Percentiles rank a stretch among this genome's conserved stretches.
Evolutionary conservation across 768 basidiomycete species (phyloP).

Genomic region (Ephemerocybe angulata): DNA sequence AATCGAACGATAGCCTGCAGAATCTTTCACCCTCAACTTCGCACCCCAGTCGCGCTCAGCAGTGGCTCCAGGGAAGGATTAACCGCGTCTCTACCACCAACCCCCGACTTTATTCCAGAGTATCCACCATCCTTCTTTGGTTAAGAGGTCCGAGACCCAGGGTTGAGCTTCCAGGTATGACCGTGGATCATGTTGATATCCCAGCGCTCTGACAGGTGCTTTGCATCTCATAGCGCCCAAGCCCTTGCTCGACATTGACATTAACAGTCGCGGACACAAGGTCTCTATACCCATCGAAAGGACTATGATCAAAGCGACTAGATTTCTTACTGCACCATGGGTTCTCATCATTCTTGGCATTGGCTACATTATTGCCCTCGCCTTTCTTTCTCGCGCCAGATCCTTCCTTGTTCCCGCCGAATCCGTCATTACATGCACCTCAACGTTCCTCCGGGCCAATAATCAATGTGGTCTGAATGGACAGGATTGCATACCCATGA

Average conservation of each 20-base stretch:
- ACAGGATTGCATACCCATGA: constrained; percentile 58
- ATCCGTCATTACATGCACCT: constrained; percentile 55
- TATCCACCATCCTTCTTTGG: constrained; percentile 26
- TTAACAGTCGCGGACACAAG: constrained; percentile 32
- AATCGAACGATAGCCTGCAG: constrained; percentile 1
- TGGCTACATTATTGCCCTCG: constrained; percentile 67
- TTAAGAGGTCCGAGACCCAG: constrained; percentile 61
- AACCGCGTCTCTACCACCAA: constrained; percentile 15
- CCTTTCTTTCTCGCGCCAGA: constrained; percentile 70
- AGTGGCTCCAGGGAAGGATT: constrained; percentile 17
- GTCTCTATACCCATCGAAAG: constrained; percentile 53
- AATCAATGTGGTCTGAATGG: constrained; percentile 76
- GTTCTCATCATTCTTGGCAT: constrained; percentile 51
- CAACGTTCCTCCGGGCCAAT: constrained; percentile 66
- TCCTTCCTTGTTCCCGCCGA: constrained; percentile 66
- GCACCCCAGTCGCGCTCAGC: constrained; percentile 5
- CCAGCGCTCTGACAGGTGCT: background rate
- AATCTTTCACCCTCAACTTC: constrained; percentile 7
- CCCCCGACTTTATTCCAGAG: constrained; percentile 19
- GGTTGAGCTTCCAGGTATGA: constrained; percentile 46
- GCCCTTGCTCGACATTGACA: constrained; percentile 53
- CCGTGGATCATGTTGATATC: background rate
- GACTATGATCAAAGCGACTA: constrained; percentile 46
- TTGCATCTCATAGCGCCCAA: constrained; percentile 37
- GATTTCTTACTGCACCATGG: constrained; percentile 48